Evolutionary conservation across 495 filamentous ascomycete species (phyloP), one percentile per base, ranked within the genome.

Genomic region (Aspergillus steynii): DNA sequence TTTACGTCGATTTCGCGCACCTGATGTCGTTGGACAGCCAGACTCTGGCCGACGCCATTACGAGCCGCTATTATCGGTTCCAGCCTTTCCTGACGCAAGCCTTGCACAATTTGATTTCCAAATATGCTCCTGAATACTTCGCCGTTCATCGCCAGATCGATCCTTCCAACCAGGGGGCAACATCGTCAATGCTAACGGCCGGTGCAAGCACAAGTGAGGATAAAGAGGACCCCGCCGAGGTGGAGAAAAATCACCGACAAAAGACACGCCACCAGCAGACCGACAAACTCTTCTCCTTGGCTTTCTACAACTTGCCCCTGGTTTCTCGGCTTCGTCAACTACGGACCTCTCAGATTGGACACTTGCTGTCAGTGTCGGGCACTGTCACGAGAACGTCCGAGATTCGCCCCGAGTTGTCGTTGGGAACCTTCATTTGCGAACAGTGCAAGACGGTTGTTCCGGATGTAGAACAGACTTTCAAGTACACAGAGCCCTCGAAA

Each of bases 341-440:
- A 59, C 88, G 95, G 27, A 96, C 95, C 29, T 81, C 82, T n/a
- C 90, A 95, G 62, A 93, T 99, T 63, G 95, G 95, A 54, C 89
- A 92, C 63, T 84, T 99, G 34, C 85, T 94, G 12, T 96, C 94
- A 2, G 93, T 99, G 65, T 97, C 94, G 14, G 95, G 96, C 28
- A 99, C 95, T 2, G 93, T 96, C 48, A 99, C 95, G 1, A 84
- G 95, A 67, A 99, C 95, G 3, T 97, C 94, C 7, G 95, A 99
- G 78, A 94, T 99, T 28, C 85, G 95, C 49, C 95, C 95, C 0
- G 95, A 99, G 74, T 78, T 99, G 29, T 93, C 90, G 0, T 83
- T 96, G 2, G 95, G 90, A 32, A 97, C 95, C 0, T 99, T 99
- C 66, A 85, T 88, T 52, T 99, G 95, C 74, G 91, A 98, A 71